Evolutionary conservation across 2,329 filamentous ascomycete genomes (phyloP).

Genomic region (Penicillium rolfsii): DNA sequence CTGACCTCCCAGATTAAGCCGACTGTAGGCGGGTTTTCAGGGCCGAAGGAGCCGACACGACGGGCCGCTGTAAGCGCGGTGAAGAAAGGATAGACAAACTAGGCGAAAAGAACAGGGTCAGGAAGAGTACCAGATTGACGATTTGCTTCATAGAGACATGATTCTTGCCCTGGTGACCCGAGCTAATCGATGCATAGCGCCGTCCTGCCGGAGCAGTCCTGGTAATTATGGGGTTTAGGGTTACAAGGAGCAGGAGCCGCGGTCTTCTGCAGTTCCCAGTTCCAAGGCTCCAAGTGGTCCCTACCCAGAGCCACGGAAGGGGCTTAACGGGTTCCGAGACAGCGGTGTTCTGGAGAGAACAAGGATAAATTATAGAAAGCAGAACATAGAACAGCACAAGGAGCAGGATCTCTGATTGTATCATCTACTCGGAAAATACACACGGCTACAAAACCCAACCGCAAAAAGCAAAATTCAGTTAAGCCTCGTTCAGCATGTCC

Average conservation of each 20-base stretch:
- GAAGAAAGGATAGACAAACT: background rate
- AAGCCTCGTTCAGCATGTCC: constrained; percentile 32
- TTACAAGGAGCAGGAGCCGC: background rate
- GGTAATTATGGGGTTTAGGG: constrained; percentile 34
- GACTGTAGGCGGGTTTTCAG: background rate
- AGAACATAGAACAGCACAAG: background rate
- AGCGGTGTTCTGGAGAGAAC: background rate
- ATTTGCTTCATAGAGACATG: background rate
- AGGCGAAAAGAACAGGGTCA: background rate
- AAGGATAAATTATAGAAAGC: background rate
- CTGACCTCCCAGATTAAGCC: background rate
- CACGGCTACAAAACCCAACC: background rate
- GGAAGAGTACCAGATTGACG: background rate
- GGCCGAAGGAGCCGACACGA: background rate
- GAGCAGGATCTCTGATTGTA: background rate
- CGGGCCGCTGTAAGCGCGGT: background rate
- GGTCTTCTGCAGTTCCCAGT: constrained; percentile 11
- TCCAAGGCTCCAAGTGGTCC: constrained; percentile 4
- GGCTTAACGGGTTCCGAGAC: constrained; percentile 23
- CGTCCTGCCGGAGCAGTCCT: background rate
- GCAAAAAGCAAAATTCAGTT: background rate
- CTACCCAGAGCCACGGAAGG: constrained; percentile 14
- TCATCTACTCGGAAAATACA: background rate
- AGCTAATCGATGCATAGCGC: background rate
- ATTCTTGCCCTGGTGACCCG: background rate